phyloP scores from a whole-genome alignment of 2,329 filamentous ascomycete genomes.

The Colletotrichum theobromicola region DNA sequence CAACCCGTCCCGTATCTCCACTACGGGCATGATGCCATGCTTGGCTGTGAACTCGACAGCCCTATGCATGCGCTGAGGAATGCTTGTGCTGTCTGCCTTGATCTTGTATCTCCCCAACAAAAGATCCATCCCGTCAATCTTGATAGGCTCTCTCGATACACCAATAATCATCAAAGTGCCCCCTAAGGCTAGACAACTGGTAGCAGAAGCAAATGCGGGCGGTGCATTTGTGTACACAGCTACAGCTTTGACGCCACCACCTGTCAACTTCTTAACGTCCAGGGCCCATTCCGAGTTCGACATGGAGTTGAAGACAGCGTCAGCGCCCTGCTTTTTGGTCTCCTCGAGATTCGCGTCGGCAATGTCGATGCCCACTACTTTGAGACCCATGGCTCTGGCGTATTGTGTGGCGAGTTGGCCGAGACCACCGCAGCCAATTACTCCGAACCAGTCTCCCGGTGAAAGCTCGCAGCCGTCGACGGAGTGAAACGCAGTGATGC shows the following conservation, averaged over 20 bases:
- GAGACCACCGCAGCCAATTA: slow-evolving; percentile 48
- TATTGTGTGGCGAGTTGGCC: slow-evolving; percentile 52
- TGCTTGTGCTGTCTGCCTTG: slow-evolving; percentile 46
- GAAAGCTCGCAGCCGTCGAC: slow-evolving; percentile 40
- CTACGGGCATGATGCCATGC: slow-evolving; percentile 43
- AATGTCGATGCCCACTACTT: slow-evolving; percentile 47
- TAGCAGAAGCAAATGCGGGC: slow-evolving; percentile 40
- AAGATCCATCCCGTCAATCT: slow-evolving; percentile 42
- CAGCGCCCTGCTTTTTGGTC: slow-evolving; percentile 43
- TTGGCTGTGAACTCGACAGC: slow-evolving; percentile 47
- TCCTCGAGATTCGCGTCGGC: slow-evolving; percentile 45
- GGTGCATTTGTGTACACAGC: slow-evolving; percentile 44
- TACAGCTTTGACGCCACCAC: slow-evolving; percentile 44
- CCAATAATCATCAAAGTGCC: slow-evolving; percentile 49
- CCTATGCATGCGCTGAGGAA: slow-evolving; percentile 46
- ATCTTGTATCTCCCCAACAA: slow-evolving; percentile 43
- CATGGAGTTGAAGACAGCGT: slow-evolving; percentile 46
- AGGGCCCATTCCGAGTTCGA: slow-evolving; percentile 39
- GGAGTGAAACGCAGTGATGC: slow-evolving; percentile 49
- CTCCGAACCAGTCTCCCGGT: slow-evolving; percentile 43
- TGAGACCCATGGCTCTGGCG: slow-evolving; percentile 49
- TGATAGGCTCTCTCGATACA: slow-evolving; percentile 39
- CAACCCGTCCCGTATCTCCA: slow-evolving; percentile 40
- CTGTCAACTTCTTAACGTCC: slow-evolving; percentile 45
- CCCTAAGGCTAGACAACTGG: slow-evolving; percentile 38